Conservation (phyloP, 257 asterid genomes). For the Leonotis leonurus region DNA sequence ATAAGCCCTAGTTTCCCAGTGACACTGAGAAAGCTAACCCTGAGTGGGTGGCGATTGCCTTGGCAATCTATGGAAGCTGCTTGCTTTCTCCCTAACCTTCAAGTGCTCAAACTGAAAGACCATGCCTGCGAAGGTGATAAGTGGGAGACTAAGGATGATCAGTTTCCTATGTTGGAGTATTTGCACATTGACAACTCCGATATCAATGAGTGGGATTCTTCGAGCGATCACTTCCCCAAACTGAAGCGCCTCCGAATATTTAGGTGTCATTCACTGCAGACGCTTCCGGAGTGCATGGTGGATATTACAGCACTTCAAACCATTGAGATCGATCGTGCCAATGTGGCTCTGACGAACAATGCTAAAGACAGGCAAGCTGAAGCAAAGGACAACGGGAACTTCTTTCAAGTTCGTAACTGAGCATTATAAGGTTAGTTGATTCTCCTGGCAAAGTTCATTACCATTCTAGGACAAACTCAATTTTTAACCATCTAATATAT, state of each 20-base stretch:
- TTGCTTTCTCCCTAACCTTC: background rate
- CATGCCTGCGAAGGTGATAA: background rate
- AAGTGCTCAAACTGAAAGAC: background rate
- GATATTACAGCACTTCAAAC: too few relatives aligned
- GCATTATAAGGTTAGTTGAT: too few relatives aligned
- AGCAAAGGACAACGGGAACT: too few relatives aligned
- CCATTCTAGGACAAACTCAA: too few relatives aligned
- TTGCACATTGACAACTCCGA: background rate
- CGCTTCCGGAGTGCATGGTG: too few relatives aligned
- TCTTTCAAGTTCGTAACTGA: too few relatives aligned
- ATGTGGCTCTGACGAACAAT: too few relatives aligned
- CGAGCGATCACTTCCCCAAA: background rate
- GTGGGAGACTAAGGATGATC: slow-evolving; percentile 1
- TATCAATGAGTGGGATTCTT: background rate
- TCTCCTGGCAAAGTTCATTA: too few relatives aligned
- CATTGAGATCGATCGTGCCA: too few relatives aligned
- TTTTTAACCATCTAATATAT: too few relatives aligned
- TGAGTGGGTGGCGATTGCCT: background rate
- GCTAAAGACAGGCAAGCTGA: too few relatives aligned
- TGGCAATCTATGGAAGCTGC: background rate
- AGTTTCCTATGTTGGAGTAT: slow-evolving; percentile 1
- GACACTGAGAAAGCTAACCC: background rate
- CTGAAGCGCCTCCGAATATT: background rate
- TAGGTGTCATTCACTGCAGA: background rate
- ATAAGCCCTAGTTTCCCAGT: background rate